Base-by-base conservation (phyloP, 2,329 filamentous ascomycete species). In the Aspergillus unguis region DNA sequence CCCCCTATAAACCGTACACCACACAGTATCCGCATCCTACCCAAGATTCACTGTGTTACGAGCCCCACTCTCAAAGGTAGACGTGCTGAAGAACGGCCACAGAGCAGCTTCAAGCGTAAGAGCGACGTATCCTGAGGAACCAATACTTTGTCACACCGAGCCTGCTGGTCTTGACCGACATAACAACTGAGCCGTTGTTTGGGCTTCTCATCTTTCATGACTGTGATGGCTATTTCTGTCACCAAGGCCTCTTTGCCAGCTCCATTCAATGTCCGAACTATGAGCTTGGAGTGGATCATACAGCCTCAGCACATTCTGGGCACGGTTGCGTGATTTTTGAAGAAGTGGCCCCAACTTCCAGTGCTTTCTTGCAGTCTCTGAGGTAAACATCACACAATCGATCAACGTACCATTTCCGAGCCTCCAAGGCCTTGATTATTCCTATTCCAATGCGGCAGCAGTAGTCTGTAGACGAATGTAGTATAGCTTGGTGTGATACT, bases 1-100 rank as follows among this genome's bases (percentile, higher is more conserved):
- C 2, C 71, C 73, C 3, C 74, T 75, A 61, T 75, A 76, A 33
- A 76, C 68, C 2, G 74, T 74, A 11, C 69, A 74, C 17, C 17
- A 17, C 9, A 73, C 72, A 1, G 73, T 76, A 61, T 77, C 75
- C 17, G 17, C 17, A 36, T 10, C 1, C 47, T 71, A 65, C 1
- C 73, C 73, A 26, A 74, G 52, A 63, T 76, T 77, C 0, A 76
- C 73, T 1, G 69, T 71, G 40, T 63, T 67, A 32, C 75, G 50
- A 3, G 68, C 72, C 0, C 75, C 73, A 5, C 71, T 64, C 29
- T 65, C 62, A 57, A 72, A 75, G 4, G 54, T 62, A 6, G 66
- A 60, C 27, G 66, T 71, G 38, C 60, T 68, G 59, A 75, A 77
- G 50, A 77, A 73, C 2, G 62, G 68, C 74, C 74, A 77, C 11